A percentile compares a stretch with the other conserved stretches of the same genome.
Conservation (phyloP, 305 asterid species). For the Rubia occidens region DNA sequence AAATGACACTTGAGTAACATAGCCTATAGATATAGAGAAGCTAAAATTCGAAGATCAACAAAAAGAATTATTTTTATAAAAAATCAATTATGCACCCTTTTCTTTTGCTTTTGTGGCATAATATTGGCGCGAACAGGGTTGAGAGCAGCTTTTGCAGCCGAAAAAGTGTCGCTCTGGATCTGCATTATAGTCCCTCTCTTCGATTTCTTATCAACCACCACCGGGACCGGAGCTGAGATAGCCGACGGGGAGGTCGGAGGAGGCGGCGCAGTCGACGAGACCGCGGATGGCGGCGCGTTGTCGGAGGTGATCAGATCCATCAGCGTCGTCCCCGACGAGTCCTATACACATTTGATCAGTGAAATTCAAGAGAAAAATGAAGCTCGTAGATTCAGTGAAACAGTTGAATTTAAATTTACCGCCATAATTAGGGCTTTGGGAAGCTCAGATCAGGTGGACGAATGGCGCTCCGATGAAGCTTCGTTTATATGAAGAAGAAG, state of each 20-base stretch:
- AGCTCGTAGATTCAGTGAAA: not conserved
- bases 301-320: conserved; percentile 99
- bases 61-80: not conserved
- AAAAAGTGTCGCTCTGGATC: conserved; percentile 91
- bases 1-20: not conserved
- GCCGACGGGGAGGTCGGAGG: conserved; percentile 28
- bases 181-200: conserved; percentile 85
- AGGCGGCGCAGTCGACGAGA: conserved; percentile 32
- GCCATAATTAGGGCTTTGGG: conserved; percentile 18
- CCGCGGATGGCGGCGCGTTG: conserved; percentile 46
- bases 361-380: not conserved
- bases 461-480: conserved; percentile 4
- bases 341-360: conserved; percentile 33
- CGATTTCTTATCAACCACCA: conserved; percentile 64
- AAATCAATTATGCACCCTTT: conserved; percentile 11
- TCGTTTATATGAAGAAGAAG: no score
- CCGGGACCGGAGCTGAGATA: conserved; percentile 39
- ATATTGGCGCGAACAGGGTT: conserved; percentile 80
- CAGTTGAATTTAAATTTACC: conserved; percentile 12
- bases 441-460: conserved; percentile 7
- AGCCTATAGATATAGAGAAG: not conserved
- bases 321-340: conserved; percentile 82
- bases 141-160: conserved; percentile 93
- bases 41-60: not conserved
- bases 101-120: conserved; percentile 76